Evolutionary conservation across 108 stramenopile genomes (phyloP).

Genomic region (Cyclotella sp.): DNA sequence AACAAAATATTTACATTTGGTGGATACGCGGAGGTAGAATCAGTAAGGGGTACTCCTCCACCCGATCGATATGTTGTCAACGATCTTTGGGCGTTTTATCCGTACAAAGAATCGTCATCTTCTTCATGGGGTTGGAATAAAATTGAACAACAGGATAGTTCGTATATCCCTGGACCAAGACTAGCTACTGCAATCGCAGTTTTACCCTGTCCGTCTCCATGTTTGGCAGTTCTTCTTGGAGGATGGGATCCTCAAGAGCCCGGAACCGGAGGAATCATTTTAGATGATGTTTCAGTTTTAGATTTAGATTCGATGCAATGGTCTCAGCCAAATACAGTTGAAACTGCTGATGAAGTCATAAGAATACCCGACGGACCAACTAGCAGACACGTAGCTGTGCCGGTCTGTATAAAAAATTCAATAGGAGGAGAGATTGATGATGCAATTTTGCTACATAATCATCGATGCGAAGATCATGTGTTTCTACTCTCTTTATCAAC

Average conservation of each 20-base stretch:
- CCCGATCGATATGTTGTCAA: conserved; percentile 53
- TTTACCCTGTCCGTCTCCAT: conserved; percentile 8
- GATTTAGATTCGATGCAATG: conserved; percentile 24
- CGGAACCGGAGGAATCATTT: conserved; percentile 69
- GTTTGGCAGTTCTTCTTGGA: conserved; percentile 56
- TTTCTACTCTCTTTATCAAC: conserved; percentile 33
- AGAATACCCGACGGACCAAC: conserved; percentile 68
- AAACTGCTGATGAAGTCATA: conserved; percentile 12
- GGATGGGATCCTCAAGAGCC: conserved; percentile 79
- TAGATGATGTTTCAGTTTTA: conserved; percentile 57
- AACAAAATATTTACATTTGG: conserved; percentile 61
- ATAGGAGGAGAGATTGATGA: conserved; percentile 1
- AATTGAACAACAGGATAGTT: conserved; percentile 9
- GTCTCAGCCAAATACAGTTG: conserved; percentile 17
- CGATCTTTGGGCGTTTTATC: conserved; percentile 66
- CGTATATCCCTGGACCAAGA: conserved; percentile 58
- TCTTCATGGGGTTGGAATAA: conserved; percentile 46
- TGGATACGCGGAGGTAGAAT: conserved; percentile 69
- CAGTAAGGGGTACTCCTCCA: neutral
- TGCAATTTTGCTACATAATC: conserved; percentile 68
- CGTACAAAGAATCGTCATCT: conserved; percentile 19
- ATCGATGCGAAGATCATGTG: conserved; percentile 74
- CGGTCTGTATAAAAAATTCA: conserved; percentile 23
- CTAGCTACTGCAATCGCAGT: conserved; percentile 62
- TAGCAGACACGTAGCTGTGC: conserved; percentile 70